Evolutionary conservation across 192 early-diverging fungal genomes (phyloP), one percentile per base, ranked within the genome.

Genomic region (Coemansia sp.): DNA sequence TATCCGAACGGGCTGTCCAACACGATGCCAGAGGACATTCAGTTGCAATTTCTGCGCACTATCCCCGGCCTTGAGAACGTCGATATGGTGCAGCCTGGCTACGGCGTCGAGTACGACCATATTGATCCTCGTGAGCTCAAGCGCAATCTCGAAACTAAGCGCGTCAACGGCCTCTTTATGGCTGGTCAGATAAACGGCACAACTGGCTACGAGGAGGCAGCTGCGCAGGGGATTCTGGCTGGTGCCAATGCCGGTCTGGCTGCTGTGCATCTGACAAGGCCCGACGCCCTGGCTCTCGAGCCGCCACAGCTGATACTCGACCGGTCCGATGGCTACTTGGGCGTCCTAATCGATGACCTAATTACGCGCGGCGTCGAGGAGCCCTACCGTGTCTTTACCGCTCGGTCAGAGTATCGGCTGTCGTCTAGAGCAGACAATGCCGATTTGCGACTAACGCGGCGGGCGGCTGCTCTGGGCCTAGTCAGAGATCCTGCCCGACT

Each of bases 181-280:
- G 93, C 93, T 2, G 93, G 93, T 0, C 93, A 94, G 79, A 94
- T 94, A 53, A 94, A 94, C 66, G 93, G 93, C n/a, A 94, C 93
- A 1, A 94, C 93, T 0, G 93, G 93, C 6, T 94, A 93, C 68
- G 93, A 93, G 57, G 92, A 93, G 69, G 93, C 93, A 0, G 93
- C 93, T 2, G 90, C 91, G 1, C 93, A 94, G 70, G 93, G 93
- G 0, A 80, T 93, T 1, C 84, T 94, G 44, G 93, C 92, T 1
- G 93, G 93, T 5, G 88, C 90, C 64, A 94, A 94, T 41, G 91
- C 93, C 9, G 91, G 87, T 3, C 65, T 91, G n/a, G 80, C 88
- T 3, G 80, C 88, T 4, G 72, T 79, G 40, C 77, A 84, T 15
- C 1, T 75, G 74, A 33, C 9, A 20, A 24, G 22, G 18, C n/a